These are phyloP conservation scores for Ascochyta viciae-villosae DNA, from an alignment of 2,329 filamentous ascomycete species.

Conservation along the genomic window DNA sequence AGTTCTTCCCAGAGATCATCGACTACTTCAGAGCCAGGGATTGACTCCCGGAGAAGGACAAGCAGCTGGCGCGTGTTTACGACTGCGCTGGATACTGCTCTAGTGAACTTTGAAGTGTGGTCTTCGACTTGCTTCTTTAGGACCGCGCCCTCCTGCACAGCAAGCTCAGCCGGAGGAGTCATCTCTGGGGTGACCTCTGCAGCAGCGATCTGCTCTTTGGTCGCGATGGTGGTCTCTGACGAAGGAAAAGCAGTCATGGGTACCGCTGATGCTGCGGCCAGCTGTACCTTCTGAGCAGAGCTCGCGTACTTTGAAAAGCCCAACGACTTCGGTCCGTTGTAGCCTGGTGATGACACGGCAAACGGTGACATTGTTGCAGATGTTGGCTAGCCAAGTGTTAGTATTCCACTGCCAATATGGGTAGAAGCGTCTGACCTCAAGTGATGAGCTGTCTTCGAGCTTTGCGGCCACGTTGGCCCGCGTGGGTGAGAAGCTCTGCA, in stretches of 20 bases:
- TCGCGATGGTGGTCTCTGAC: constrained; percentile 27
- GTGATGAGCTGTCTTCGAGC: background rate
- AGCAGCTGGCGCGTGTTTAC: constrained; percentile 33
- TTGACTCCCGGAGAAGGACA: constrained; percentile 29
- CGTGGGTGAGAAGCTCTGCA: background rate
- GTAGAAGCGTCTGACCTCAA: background rate
- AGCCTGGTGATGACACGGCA: background rate
- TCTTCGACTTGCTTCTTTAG: constrained; percentile 33
- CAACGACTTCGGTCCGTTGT: constrained; percentile 23
- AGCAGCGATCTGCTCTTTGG: constrained; percentile 36
- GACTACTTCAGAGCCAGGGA: constrained; percentile 21
- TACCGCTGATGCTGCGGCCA: constrained; percentile 11
- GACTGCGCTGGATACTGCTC: constrained; percentile 25
- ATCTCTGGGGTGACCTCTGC: background rate
- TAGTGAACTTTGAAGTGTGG: constrained; percentile 25
- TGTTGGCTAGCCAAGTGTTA: background rate
- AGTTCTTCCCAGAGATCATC: constrained; percentile 38
- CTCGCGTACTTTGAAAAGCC: constrained; percentile 29
- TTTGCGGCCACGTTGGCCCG: background rate
- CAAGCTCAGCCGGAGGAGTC: constrained; percentile 26
- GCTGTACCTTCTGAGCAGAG: constrained; percentile 11
- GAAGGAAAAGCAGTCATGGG: background rate
- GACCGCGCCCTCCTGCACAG: constrained; percentile 25
- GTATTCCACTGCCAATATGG: background rate
- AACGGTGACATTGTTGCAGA: background rate